A percentile compares a stretch with the other conserved stretches of the same genome.
Conservation (phyloP, 2,329 filamentous ascomycete genomes). For the Xylaria polymorpha region DNA sequence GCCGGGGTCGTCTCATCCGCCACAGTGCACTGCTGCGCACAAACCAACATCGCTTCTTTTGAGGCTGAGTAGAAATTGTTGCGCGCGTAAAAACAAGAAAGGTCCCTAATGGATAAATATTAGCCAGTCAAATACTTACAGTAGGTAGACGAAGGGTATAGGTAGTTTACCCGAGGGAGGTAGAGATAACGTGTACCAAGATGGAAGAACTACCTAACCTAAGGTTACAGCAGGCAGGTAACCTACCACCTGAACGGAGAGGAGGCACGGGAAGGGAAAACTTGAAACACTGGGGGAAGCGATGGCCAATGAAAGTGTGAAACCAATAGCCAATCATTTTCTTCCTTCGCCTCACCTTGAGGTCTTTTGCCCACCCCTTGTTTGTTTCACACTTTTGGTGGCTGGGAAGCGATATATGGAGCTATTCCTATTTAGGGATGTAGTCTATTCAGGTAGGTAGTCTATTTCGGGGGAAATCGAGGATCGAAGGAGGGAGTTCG, state of each 20-base stretch:
- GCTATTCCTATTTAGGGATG: conserved; percentile 26
- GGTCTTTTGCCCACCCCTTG: conserved; percentile 3
- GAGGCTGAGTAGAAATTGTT: conserved; percentile 27
- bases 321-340: conserved; percentile 43
- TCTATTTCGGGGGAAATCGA: conserved; percentile 1
- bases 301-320: conserved; percentile 39
- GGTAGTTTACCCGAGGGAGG: too few relatives aligned
- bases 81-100: conserved; percentile 18
- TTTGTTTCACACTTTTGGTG: conserved; percentile 21
- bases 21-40: conserved; percentile 6
- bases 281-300: conserved; percentile 46
- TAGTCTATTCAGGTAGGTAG: conserved; percentile 1
- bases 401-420: background rate
- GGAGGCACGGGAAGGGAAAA: conserved; percentile 23
- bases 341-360: conserved; percentile 6
- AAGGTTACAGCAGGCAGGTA: background rate
- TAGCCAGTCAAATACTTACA: conserved; percentile 8
- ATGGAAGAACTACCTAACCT: background rate
- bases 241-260: background rate
- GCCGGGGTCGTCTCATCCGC: conserved; percentile 33
- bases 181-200: background rate
- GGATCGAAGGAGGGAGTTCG: too few relatives aligned
- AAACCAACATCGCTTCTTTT: conserved; percentile 2
- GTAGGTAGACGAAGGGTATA: too few relatives aligned
- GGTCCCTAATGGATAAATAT: background rate